Base-by-base conservation (phyloP, 768 basidiomycete species). In the Lentinula edodes region DNA sequence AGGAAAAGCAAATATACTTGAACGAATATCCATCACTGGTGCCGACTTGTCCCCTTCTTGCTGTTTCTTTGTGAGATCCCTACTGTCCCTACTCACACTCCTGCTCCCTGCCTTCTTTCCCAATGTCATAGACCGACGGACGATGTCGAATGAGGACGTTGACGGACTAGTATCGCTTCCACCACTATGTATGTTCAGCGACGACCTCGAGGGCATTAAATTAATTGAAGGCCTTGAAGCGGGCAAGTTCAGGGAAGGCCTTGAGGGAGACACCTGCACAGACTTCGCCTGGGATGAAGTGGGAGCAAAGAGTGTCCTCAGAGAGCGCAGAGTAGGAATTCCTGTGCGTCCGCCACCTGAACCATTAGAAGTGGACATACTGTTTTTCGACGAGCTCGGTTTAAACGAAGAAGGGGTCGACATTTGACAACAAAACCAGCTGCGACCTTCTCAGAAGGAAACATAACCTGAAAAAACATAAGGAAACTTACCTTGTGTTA, bases 271-370 rank as follows among this genome's bases (percentile, higher is more conserved):
- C 8, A 52, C 35, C 32, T 34, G 51, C 28, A 28, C 15, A 23
- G 55, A 5, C 38, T 42, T 56, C 36, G 55, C 18, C 8, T 56
- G 55, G 8, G 55, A 56, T 28, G 55, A 56, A 28, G 55, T 32
- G 4, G 55, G 55, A 15, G 55, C 55, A 28, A 56, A 56, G 28
- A 56, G 41, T 6, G 55, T 56, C 28, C 55, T 56, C 23, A 56
- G 41, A 13, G 55, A 56, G 16, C 55, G 55, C 23, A 56, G 20
- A 41, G 55, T 56, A 12, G 55, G 55, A 41, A 56, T 56, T 5
- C 55, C 55, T 5, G 39, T 56, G 51, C 51, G 51, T 2, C 20
- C 28, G 1, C 51, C 35, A 3, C 5, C 13, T 23, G 18, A 9
- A 23, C 51, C 51, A 35, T 35, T 52, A 6, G 32, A 13, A 16